Evolutionary conservation across 805 yeast genomes (phyloP), one percentile per base, ranked within the genome.

Genomic region (Cyberlindnera mycetangii): DNA sequence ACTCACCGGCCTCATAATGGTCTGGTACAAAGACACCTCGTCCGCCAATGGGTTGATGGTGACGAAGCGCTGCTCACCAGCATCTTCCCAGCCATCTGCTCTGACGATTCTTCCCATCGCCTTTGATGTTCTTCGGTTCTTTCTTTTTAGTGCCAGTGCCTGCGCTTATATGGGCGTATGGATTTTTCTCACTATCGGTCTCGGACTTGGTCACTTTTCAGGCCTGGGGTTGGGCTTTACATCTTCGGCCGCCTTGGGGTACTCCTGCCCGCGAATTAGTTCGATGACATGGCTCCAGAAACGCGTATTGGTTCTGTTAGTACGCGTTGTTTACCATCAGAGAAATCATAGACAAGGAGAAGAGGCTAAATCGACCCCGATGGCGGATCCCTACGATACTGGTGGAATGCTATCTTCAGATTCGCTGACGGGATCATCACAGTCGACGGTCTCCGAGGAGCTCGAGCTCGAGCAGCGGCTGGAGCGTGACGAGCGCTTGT

Each of bases 11-110:
- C 69, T 68, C 50, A 74, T 67, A 17, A 46, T 44, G 0, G 85
- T 79, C 50, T 75, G 77, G 56, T 82, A 83, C 10, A 86, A 70
- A 0, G 83, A 67, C 2, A 88, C 82, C 53, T 85, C 92, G 59
- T 89, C 96, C 3, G 95, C 82, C 22, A 86, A 73, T 2, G 95
- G 93, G 51, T 79, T 83, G 28, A 59, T 57, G 5, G 62, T 51
- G 25, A 59, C 45, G 25, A 55, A 58, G 2, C 51, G 47, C 45
- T 59, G 59, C 8, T 53, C 50, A 1, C 44, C 53, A 7, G 48
- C 47, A 9, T 49, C 51, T 9, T 59, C 62, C 62, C 64, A 59
- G 21, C 57, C 58, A 21, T 53, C 50, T 0, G 61, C 58, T 16
- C 58, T 51, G 5, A 53, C 36, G 12, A 59, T 54, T 33, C 54